Conservation (phyloP, 345 rosid genomes). For the Camelina neglecta region DNA sequence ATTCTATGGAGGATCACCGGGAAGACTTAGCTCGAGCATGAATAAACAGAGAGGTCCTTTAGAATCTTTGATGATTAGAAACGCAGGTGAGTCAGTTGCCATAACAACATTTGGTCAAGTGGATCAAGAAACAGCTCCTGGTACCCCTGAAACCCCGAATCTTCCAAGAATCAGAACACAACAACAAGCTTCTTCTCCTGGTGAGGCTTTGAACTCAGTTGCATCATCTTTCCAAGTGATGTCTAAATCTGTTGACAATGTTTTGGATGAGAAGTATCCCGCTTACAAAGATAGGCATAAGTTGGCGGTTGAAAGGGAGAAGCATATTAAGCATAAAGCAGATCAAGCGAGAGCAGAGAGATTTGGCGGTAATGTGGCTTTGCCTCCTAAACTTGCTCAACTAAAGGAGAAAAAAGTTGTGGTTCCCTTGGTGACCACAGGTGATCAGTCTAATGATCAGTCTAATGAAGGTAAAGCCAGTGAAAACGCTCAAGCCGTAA, state of each 20-base stretch:
- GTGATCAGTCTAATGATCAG: constrained; percentile 52
- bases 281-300: constrained; percentile 93
- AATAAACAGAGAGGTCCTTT: constrained; percentile 76
- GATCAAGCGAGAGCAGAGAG: constrained; percentile 78
- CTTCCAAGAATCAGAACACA: constrained; percentile 64
- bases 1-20: constrained; percentile 72
- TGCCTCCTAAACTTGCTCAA: constrained; percentile 81
- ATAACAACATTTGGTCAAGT: constrained; percentile 80
- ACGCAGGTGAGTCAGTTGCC: constrained; percentile 77
- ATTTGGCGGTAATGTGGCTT: constrained; percentile 59
- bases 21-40: constrained; percentile 68
- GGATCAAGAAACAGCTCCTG: constrained; percentile 59
- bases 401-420: constrained; percentile 66
- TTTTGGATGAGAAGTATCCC: constrained; percentile 83
- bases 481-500: constrained; percentile 55
- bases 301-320: constrained; percentile 90
- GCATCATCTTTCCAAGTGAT: constrained; percentile 81
- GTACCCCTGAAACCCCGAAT: constrained; percentile 64
- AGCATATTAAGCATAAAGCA: constrained; percentile 77
- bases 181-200: constrained; percentile 54
- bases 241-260: constrained; percentile 88
- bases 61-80: constrained; percentile 87
- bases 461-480: constrained; percentile 51
- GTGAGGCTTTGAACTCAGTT: constrained; percentile 66
- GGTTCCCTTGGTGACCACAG: constrained; percentile 41